A percentile compares a stretch with the other conserved stretches of the same genome.
phyloP scores from a whole-genome alignment of 257 asterid genomes.

The Nicotiana paniculata region DNA sequence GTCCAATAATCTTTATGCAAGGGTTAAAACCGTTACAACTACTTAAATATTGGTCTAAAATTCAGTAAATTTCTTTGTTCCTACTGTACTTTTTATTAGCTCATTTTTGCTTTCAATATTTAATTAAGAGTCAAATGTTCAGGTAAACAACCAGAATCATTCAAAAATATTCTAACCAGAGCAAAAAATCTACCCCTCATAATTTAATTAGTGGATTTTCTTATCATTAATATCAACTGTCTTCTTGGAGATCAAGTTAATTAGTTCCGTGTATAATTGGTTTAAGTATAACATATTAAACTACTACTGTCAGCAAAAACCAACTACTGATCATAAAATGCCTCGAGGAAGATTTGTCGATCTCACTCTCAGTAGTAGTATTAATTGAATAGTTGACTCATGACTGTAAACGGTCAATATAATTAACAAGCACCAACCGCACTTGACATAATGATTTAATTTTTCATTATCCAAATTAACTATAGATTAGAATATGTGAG shows the following conservation, averaged over 20 bases:
- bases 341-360: neutral
- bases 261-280: neutral
- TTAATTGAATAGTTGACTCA: neutral
- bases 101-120: neutral
- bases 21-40: too few species aligned
- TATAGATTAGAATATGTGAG: neutral
- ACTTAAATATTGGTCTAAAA: too few species aligned
- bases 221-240: neutral
- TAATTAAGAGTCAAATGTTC: neutral
- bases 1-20: too few species aligned
- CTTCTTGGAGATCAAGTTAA: neutral
- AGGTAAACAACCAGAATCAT: neutral
- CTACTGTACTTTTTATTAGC: neutral
- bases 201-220: neutral
- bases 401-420: neutral
- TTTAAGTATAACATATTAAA: neutral
- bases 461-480: neutral
- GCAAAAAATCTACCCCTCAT: too few species aligned
- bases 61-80: neutral
- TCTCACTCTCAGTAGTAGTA: neutral
- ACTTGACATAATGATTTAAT: neutral
- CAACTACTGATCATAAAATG: neutral
- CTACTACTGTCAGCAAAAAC: neutral
- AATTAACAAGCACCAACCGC: neutral
- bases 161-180: neutral